Conservation (phyloP, 169 alveolate species). For the Toxoplasma gondii region DNA sequence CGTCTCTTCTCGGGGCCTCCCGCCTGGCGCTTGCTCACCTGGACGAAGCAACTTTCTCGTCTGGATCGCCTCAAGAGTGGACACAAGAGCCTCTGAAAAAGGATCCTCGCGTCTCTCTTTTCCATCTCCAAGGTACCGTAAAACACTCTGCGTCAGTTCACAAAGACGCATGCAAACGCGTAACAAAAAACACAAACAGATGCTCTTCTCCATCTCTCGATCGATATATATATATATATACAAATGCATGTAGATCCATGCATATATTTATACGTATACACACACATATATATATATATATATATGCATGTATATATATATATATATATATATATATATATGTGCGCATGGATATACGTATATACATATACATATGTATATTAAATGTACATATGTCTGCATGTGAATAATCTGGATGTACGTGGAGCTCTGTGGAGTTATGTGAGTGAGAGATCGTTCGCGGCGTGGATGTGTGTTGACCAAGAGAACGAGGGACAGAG, state of each 20-base stretch:
- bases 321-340: neutral
- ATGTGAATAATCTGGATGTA: no score
- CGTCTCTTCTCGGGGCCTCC: neutral
- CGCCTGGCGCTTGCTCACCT: neutral
- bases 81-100: neutral
- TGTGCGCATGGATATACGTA: neutral
- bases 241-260: neutral
- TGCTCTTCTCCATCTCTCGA: neutral
- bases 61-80: neutral
- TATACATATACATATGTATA: no score
- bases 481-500: no score
- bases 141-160: neutral
- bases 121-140: neutral
- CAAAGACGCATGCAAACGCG: neutral
- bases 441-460: no score
- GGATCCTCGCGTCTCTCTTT: neutral
- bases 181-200: neutral
- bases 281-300: neutral
- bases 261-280: neutral
- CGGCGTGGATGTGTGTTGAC: no score
- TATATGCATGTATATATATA: neutral
- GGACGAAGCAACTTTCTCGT: neutral
- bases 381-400: no score
- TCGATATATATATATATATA: conserved; percentile 13
- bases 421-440: no score